Percentiles rank a stretch among this genome's conserved stretches.
phyloP scores from a whole-genome alignment of 768 basidiomycete species.

The Psilocybe tampanensis region DNA sequence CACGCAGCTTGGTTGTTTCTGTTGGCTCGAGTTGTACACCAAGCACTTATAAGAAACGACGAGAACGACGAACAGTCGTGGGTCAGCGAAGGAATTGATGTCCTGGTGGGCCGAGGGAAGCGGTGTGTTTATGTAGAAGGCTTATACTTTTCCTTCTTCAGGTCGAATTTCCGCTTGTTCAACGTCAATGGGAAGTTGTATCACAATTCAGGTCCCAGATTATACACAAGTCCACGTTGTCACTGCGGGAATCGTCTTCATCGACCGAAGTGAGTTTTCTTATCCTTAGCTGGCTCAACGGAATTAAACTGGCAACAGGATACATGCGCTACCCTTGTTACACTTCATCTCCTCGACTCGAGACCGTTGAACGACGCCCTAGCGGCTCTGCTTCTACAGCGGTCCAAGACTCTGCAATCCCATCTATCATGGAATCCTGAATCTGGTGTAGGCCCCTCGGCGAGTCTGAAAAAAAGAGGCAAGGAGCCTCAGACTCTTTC shows the following conservation, averaged over 20 bases:
- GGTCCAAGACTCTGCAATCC: slow-evolving; percentile 57
- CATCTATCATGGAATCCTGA: slow-evolving; percentile 38
- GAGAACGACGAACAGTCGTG: slow-evolving; percentile 66
- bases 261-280: slow-evolving; percentile 49
- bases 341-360: slow-evolving; percentile 89
- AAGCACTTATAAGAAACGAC: slow-evolving; percentile 65
- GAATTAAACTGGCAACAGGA: slow-evolving; percentile 44
- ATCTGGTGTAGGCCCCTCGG: not conserved
- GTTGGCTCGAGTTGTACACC: slow-evolving; percentile 82
- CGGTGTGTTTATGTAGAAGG: not conserved
- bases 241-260: slow-evolving; percentile 63
- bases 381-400: slow-evolving; percentile 69
- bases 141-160: slow-evolving; percentile 25
- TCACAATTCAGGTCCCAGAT: slow-evolving; percentile 89
- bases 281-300: not conserved
- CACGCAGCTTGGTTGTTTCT: slow-evolving; percentile 89
- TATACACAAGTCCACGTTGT: slow-evolving; percentile 82
- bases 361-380: slow-evolving; percentile 76
- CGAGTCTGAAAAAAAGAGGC: not conserved
- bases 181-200: slow-evolving; percentile 92
- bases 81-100: slow-evolving; percentile 61
- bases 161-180: slow-evolving; percentile 87
- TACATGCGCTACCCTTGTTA: slow-evolving; percentile 75
- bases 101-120: slow-evolving; percentile 46
- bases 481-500: slow-evolving; percentile 2